Percentiles rank a stretch among this genome's conserved stretches.
Evolutionary conservation across 2,329 filamentous ascomycete species (phyloP).

Genomic region (Fusarium oxysporum): DNA sequence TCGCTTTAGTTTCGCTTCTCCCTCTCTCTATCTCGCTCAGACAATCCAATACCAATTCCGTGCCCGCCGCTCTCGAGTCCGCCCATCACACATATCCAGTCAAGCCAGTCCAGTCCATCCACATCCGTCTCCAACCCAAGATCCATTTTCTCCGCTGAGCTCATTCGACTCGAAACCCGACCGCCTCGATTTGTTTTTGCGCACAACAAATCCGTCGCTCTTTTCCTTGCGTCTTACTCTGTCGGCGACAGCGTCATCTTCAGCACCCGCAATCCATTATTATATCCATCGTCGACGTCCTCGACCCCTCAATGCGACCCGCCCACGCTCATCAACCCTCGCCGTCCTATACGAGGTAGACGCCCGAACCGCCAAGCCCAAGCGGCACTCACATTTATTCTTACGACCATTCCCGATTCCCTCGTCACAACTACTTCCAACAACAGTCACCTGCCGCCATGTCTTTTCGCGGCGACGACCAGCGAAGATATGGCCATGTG

Average conservation of each 20-base stretch:
- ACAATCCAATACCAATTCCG: constrained; percentile 31
- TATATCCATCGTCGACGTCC: background rate
- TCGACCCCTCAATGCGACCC: constrained; percentile 45
- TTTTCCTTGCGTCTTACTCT: constrained; percentile 15
- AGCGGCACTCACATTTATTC: constrained; percentile 33
- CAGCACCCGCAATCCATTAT: constrained; percentile 1
- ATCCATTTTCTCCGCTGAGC: constrained; percentile 42
- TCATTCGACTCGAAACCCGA: constrained; percentile 19
- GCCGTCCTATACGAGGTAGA: constrained; percentile 44
- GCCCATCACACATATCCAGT: constrained; percentile 20
- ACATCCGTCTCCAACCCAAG: constrained; percentile 15
- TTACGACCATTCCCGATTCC: constrained; percentile 24
- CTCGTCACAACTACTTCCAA: constrained; percentile 8
- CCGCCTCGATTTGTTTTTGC: constrained; percentile 31
- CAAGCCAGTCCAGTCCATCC: background rate
- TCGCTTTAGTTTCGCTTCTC: background rate
- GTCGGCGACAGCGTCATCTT: constrained; percentile 16
- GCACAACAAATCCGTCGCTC: constrained; percentile 30
- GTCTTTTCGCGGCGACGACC: constrained; percentile 73
- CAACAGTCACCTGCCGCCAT: constrained; percentile 53
- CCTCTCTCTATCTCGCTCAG: constrained; percentile 18
- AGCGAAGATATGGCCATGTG: constrained; percentile 73
- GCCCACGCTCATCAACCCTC: constrained; percentile 36
- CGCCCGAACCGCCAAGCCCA: constrained; percentile 41
- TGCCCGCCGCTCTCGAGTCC: constrained; percentile 43